These are phyloP conservation scores for Aethionema arabicum DNA, from an alignment of 345 rosid species.

Conservation along the genomic window DNA sequence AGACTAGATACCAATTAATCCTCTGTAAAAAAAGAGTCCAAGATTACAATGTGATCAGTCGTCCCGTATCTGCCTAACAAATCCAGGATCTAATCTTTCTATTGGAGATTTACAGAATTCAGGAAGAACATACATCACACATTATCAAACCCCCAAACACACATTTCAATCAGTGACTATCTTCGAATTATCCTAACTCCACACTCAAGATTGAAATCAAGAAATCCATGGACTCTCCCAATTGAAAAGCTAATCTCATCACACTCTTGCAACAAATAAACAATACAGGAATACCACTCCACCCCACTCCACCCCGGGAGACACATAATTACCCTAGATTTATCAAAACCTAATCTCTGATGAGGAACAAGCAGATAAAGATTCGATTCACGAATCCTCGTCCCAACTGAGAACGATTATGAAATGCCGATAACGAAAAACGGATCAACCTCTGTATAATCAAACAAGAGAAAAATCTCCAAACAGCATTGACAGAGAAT, in stretches of 20 bases:
- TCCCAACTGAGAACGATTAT: too few species aligned
- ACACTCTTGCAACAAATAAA: too few species aligned
- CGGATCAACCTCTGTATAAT: too few species aligned
- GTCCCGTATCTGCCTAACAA: too few species aligned
- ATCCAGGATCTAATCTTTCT: background rate
- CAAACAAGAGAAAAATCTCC: too few species aligned
- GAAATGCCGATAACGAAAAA: too few species aligned
- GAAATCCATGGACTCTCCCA: too few species aligned
- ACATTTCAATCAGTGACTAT: background rate
- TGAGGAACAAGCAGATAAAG: conserved; percentile 4
- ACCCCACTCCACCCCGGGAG: background rate
- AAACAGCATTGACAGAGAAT: too few species aligned
- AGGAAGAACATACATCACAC: background rate
- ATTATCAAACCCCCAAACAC: background rate
- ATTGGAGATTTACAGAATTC: background rate
- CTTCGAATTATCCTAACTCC: conserved; percentile 7
- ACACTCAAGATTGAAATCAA: background rate
- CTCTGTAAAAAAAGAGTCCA: background rate
- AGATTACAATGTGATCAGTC: too few species aligned
- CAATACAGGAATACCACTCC: too few species aligned
- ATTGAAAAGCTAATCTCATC: too few species aligned
- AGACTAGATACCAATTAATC: background rate
- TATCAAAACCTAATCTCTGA: background rate
- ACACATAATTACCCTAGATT: background rate
- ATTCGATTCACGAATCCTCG: background rate